Conservation (phyloP, 1,284 basidiomycete species). For the Cutaneotrichosporon spelunceum region DNA sequence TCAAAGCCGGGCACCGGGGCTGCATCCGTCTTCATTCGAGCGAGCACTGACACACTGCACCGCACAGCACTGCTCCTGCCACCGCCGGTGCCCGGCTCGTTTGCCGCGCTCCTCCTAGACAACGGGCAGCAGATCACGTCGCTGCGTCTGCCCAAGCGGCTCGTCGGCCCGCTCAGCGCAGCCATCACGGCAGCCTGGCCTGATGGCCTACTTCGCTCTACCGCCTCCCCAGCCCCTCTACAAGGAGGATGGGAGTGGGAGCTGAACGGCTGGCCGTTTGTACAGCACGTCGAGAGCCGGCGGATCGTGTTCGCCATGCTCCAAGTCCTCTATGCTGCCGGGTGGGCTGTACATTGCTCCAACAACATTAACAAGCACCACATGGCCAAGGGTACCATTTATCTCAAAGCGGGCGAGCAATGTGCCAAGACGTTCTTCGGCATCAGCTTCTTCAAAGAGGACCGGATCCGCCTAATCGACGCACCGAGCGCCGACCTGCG, state of each 20-base stretch:
- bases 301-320: not conserved
- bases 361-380: conserved; percentile 2
- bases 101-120: not conserved
- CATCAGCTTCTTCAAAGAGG: conserved; percentile 1
- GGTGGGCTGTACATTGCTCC: conserved; percentile 1
- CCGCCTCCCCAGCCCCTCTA: not conserved
- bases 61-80: not conserved
- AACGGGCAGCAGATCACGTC: not conserved
- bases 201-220: not conserved
- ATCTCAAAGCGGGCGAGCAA: not conserved
- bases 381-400: not conserved
- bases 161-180: not conserved
- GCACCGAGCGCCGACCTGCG: not conserved
- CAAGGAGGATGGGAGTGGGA: conserved; percentile 5
- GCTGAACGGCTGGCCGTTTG: not conserved
- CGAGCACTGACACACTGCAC: not conserved
- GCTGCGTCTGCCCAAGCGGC: not conserved
- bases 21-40: not conserved
- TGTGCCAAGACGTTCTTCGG: not conserved
- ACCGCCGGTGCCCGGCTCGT: not conserved
- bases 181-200: not conserved
- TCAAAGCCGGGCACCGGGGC: not conserved
- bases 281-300: not conserved
- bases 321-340: not conserved
- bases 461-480: not conserved